phyloP scores from a whole-genome alignment of 2,329 filamentous ascomycete genomes.

The Endoconidiophora polonica region DNA sequence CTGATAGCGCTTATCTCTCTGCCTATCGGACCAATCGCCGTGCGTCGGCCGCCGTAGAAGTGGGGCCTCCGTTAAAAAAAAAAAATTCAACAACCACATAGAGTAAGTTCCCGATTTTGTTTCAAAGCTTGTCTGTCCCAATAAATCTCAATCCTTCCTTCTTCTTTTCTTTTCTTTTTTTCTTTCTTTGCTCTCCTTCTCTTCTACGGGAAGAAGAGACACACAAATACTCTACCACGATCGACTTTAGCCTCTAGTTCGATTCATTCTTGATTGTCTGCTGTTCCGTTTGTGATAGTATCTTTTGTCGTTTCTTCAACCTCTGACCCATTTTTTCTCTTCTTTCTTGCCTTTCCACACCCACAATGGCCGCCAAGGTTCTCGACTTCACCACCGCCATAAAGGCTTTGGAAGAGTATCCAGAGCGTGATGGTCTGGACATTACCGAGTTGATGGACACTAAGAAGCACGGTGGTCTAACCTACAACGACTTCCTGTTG shows the following conservation, averaged over 20 bases:
- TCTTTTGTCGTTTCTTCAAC: constrained; percentile 24
- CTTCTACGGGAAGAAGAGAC: constrained; percentile 38
- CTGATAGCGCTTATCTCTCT: constrained; percentile 1
- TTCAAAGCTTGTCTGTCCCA: neutral
- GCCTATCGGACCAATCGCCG: constrained; percentile 10
- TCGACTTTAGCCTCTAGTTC: constrained; percentile 18
- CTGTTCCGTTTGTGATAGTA: constrained; percentile 20
- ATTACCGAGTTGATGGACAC: constrained; percentile 80
- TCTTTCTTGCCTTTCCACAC: constrained; percentile 18
- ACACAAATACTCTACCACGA: constrained; percentile 20
- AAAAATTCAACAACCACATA: constrained; percentile 4
- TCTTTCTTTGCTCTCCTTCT: constrained; percentile 27
- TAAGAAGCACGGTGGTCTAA: constrained; percentile 79
- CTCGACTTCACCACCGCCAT: constrained; percentile 62
- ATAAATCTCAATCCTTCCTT: neutral
- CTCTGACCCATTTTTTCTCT: constrained; percentile 21
- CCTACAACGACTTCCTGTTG: constrained; percentile 97
- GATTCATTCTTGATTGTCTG: constrained; percentile 19
- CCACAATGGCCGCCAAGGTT: constrained; percentile 50
- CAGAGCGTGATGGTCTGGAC: constrained; percentile 69
- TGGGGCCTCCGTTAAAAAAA: neutral
- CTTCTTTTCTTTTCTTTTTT: constrained; percentile 17
- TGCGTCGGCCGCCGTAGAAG: constrained; percentile 6
- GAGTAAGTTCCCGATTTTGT: neutral
- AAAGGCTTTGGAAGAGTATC: constrained; percentile 68